phyloP scores from a whole-genome alignment of 257 asterid species.

The Gentiana straminea region DNA sequence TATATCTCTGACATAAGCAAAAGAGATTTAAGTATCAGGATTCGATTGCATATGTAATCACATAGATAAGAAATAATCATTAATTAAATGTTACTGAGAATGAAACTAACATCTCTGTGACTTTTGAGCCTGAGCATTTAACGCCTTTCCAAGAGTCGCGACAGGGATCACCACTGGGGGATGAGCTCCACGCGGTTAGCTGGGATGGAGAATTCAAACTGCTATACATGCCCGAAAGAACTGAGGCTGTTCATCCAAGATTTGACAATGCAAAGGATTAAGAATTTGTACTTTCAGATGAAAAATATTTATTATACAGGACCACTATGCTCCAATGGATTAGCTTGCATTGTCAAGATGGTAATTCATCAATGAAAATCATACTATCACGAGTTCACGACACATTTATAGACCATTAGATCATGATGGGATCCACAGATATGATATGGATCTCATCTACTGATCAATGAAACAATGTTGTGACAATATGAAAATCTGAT shows the following conservation, averaged over 20 bases:
- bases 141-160: conserved; percentile 66
- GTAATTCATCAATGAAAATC: too few species aligned
- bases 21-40: background rate
- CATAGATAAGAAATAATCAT: background rate
- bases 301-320: too few species aligned
- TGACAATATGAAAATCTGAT: too few species aligned
- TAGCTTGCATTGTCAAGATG: too few species aligned
- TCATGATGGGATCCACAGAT: too few species aligned
- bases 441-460: too few species aligned
- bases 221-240: conserved; percentile 41
- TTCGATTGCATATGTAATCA: background rate
- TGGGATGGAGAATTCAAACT: conserved; percentile 59
- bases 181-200: conserved; percentile 54
- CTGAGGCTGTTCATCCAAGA: conserved; percentile 31
- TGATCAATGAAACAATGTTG: too few species aligned
- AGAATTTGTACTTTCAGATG: background rate
- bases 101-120: conserved; percentile 53
- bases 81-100: background rate
- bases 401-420: conserved; percentile 3
- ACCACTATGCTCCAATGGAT: too few species aligned
- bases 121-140: conserved; percentile 51
- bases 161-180: conserved; percentile 72
- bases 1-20: conserved; percentile 19
- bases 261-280: background rate
- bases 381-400: too few species aligned